A percentile compares a stretch with the other conserved stretches of the same genome.
phyloP scores from a whole-genome alignment of 192 early-diverging fungal species.

The Umbelopsis sp. region DNA sequence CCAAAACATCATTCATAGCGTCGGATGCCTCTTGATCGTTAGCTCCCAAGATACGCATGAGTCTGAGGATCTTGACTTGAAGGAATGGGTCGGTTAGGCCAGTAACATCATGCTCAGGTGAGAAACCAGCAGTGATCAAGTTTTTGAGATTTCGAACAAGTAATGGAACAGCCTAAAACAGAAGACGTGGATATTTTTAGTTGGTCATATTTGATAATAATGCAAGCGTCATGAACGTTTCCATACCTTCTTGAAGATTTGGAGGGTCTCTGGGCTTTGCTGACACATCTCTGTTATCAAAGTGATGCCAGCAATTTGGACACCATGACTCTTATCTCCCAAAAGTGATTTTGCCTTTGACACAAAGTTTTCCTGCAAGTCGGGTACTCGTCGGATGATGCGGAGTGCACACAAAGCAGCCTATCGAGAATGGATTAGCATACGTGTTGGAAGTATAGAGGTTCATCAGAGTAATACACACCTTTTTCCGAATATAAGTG shows the following conservation, averaged over 20 bases:
- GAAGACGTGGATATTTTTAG: no score
- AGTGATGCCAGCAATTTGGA: slow-evolving; percentile 87
- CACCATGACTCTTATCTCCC: slow-evolving; percentile 94
- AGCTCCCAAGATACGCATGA: slow-evolving; percentile 86
- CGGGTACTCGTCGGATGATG: slow-evolving; percentile 90
- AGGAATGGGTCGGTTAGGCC: slow-evolving; percentile 98
- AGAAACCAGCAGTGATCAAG: slow-evolving; percentile 82
- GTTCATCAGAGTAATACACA: slow-evolving; percentile 18
- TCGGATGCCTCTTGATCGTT: slow-evolving; percentile 83
- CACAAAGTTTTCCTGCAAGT: slow-evolving; percentile 87
- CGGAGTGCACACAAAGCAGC: slow-evolving; percentile 92
- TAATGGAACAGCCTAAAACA: slow-evolving; percentile 73
- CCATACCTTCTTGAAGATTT: slow-evolving; percentile 68
- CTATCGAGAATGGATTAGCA: slow-evolving; percentile 38
- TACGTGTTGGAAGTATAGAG: neutral
- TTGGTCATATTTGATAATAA: no score
- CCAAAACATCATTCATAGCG: slow-evolving; percentile 95
- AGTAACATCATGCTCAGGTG: slow-evolving; percentile 94
- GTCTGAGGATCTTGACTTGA: slow-evolving; percentile 89
- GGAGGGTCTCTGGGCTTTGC: slow-evolving; percentile 64
- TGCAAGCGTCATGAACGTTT: neutral
- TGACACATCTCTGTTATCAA: slow-evolving; percentile 90
- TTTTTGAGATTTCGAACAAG: slow-evolving; percentile 89
- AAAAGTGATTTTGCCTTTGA: slow-evolving; percentile 71
- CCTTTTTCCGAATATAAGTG: slow-evolving; percentile 97